These are phyloP conservation scores for Erysimum pusillum DNA, from an alignment of 441 rosid species.

Conservation along the genomic window DNA sequence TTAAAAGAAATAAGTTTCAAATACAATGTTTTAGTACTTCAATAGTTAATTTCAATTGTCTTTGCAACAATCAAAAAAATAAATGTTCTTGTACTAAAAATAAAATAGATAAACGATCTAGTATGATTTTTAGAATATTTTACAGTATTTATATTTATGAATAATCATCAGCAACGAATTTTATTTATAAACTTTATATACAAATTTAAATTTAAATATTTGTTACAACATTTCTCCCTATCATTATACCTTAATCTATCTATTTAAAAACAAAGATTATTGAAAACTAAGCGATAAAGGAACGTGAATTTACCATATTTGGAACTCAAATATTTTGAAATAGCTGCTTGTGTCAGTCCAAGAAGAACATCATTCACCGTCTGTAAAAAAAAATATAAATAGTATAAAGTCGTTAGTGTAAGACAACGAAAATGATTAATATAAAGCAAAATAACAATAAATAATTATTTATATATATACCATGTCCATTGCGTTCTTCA, in stretches of 20 bases:
- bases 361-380: conserved; percentile 55
- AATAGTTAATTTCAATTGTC: too few relatives aligned
- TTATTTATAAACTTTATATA: background rate
- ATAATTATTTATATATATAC: conserved; percentile 14
- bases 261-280: background rate
- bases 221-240: background rate
- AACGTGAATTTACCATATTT: conserved; percentile 50
- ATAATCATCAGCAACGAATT: background rate
- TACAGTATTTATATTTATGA: too few relatives aligned
- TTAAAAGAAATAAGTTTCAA: too few relatives aligned
- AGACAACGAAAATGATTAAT: background rate
- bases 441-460: background rate
- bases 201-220: too few relatives aligned
- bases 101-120: too few relatives aligned
- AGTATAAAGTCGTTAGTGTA: background rate
- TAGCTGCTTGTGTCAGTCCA: conserved; percentile 60
- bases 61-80: too few relatives aligned
- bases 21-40: too few relatives aligned
- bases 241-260: background rate
- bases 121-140: too few relatives aligned
- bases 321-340: conserved; percentile 60
- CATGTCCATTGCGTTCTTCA: conserved; percentile 47
- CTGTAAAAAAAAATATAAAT: conserved; percentile 40
- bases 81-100: too few relatives aligned
- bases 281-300: background rate